Evolutionary conservation across 441 rosid species (phyloP).

Genomic region (Isatis lusitanica): DNA sequence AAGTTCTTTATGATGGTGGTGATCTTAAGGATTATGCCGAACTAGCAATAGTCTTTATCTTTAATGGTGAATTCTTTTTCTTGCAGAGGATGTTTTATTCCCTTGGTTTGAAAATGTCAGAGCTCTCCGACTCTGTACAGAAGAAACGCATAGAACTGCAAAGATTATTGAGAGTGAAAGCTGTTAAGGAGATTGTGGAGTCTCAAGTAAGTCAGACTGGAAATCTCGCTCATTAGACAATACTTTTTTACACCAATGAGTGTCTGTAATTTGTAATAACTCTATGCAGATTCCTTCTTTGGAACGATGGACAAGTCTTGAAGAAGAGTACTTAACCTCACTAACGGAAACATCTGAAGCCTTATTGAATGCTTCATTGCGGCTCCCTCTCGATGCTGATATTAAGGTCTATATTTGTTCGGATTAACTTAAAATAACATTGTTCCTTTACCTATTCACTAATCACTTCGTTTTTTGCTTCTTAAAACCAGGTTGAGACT

Average conservation of each 20-base stretch:
- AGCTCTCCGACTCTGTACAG: constrained; percentile 56
- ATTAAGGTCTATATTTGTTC: constrained; percentile 41
- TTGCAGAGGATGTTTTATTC: constrained; percentile 62
- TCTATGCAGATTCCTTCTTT: constrained; percentile 64
- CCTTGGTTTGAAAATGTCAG: constrained; percentile 52
- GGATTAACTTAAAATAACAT: background rate
- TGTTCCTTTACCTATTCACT: background rate
- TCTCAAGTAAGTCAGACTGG: constrained; percentile 55
- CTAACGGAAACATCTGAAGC: constrained; percentile 64
- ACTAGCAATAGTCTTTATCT: constrained; percentile 3
- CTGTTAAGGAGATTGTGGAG: constrained; percentile 50
- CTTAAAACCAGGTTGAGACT: constrained; percentile 51
- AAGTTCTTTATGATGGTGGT: background rate
- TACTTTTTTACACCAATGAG: background rate
- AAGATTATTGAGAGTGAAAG: constrained; percentile 41
- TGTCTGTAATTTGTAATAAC: background rate
- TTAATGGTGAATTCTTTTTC: background rate
- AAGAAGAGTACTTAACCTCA: constrained; percentile 56
- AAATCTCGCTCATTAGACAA: background rate
- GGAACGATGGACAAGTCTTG: constrained; percentile 61
- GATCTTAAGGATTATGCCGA: background rate
- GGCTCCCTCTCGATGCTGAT: constrained; percentile 60
- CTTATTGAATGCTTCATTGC: constrained; percentile 53
- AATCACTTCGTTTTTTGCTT: background rate
- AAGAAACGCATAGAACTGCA: constrained; percentile 56